Evolutionary conservation across 345 rosid genomes (phyloP), one percentile per base, ranked within the genome.

Genomic region (Passiflora organensis): DNA sequence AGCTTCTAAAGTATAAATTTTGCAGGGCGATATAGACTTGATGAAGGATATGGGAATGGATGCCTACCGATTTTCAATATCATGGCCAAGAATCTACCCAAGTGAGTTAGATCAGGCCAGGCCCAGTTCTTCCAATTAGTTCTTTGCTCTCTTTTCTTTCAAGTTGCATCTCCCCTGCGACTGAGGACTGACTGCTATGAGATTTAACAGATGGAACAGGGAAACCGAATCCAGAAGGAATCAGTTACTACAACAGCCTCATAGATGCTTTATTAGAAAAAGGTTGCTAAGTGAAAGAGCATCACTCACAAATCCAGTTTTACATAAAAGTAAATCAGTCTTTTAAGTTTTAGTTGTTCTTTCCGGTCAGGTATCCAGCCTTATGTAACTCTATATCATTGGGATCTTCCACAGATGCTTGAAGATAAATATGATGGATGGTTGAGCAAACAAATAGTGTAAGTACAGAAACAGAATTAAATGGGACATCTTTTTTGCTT

Each of bases 341-440:
- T 55, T 58, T 22, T 16, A 58, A 34, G 24, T 15, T 17, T 16
- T 57, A 50, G 51, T 2, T 68, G 47, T 57, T 63, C 11, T 63
- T 49, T 69, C 57, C 32, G 38, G 72, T 68, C 78, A 85, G 86
- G 95, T 77, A 91, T 91, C 74, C 62, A 82, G 78, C 96, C 95
- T 71, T 79, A 72, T 43, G 96, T 82, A 70, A 88, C 98, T 52
- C 77, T 91, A n/a, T 91, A 85, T 63, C 98, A 91, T 70, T 91
- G 93, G 95, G 98, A 91, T 74, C 95, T 88, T 64, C 96, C 96
- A 55, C 98, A 82, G 72, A 82, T 76, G 70, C 93, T 91, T 43
- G 86, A 91, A 72, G 93, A 91, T 51, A 76, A 73, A 75, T 91
- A 82, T 49, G 82, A 77, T 69, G 95, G 98, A 76, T 91, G 93